phyloP scores from a whole-genome alignment of 225 moss, liverwort and hornwort genomes.

The Marchantia paleacea region DNA sequence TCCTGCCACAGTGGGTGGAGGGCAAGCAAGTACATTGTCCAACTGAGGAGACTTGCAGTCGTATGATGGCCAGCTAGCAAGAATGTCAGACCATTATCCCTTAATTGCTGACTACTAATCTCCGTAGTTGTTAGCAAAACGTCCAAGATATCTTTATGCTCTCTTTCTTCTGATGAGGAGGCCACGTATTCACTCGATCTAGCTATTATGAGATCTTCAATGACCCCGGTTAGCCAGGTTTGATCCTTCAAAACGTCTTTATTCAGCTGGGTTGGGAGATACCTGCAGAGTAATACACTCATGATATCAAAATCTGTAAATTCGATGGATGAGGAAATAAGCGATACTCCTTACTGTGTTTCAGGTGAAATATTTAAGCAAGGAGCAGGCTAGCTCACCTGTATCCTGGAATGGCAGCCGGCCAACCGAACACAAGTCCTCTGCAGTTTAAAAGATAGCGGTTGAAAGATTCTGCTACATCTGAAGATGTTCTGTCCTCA shows the following conservation, averaged over 20 bases:
- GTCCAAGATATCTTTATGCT: slow-evolving; percentile 57
- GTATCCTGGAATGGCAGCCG: slow-evolving; percentile 72
- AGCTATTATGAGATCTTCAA: slow-evolving; percentile 49
- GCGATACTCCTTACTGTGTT: background rate
- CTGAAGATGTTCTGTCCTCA: slow-evolving; percentile 27
- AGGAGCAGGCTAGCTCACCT: slow-evolving; percentile 36
- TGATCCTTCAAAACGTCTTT: slow-evolving; percentile 52
- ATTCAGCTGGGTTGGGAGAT: slow-evolving; percentile 39
- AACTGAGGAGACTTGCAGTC: slow-evolving; percentile 78
- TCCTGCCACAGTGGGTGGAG: slow-evolving; percentile 86
- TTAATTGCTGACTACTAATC: slow-evolving; percentile 46
- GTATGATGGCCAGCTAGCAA: slow-evolving; percentile 89
- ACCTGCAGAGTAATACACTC: slow-evolving; percentile 34
- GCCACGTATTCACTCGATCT: slow-evolving; percentile 20
- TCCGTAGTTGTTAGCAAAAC: slow-evolving; percentile 47
- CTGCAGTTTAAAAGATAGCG: slow-evolving; percentile 69
- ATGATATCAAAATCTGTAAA: background rate
- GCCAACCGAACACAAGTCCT: slow-evolving; percentile 68
- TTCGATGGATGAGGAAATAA: background rate
- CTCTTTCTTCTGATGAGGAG: slow-evolving; percentile 11
- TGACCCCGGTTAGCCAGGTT: slow-evolving; percentile 46
- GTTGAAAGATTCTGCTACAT: slow-evolving; percentile 50
- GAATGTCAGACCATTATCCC: slow-evolving; percentile 67
- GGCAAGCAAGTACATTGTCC: slow-evolving; percentile 76
- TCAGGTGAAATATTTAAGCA: background rate